Percentiles rank a stretch among this genome's conserved stretches.
phyloP scores from a whole-genome alignment of 2,329 filamentous ascomycete species.

The Pyrenochaeta sp. region DNA sequence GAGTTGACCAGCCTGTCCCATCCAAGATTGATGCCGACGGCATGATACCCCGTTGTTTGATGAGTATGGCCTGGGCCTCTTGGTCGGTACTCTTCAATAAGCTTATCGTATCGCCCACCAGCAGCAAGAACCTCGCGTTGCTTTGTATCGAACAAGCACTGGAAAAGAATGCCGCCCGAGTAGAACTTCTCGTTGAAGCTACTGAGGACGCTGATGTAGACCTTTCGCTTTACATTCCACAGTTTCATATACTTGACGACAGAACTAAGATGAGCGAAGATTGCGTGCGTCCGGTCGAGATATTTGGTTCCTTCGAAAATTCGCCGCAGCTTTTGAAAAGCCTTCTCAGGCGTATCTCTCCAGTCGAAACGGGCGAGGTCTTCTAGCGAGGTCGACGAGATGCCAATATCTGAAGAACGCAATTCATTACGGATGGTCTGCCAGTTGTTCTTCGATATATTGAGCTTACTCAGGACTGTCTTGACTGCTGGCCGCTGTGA shows the following conservation, averaged over 20 bases:
- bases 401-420: conserved; percentile 79
- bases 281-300: conserved; percentile 60
- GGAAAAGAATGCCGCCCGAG: conserved; percentile 79
- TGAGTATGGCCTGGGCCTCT: conserved; percentile 67
- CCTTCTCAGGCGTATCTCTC: conserved; percentile 76
- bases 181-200: conserved; percentile 95
- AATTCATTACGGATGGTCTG: conserved; percentile 83
- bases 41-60: conserved; percentile 64
- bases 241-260: conserved; percentile 79
- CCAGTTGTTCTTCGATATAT: conserved; percentile 82
- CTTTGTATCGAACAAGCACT: conserved; percentile 87
- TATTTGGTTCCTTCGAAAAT: conserved; percentile 65
- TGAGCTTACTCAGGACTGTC: conserved; percentile 85
- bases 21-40: conserved; percentile 89
- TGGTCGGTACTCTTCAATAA: conserved; percentile 85
- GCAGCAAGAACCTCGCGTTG: conserved; percentile 86
- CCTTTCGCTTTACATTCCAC: conserved; percentile 76
- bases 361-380: conserved; percentile 93
- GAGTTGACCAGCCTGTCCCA: conserved; percentile 81
- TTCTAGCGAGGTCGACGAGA: conserved; percentile 88
- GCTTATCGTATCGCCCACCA: conserved; percentile 88
- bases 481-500: conserved; percentile 76
- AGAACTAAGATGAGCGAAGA: conserved; percentile 80
- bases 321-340: conserved; percentile 68
- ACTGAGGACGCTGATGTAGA: conserved; percentile 85